phyloP scores from a whole-genome alignment of 2,329 filamentous ascomycete species.

The Fusarium ambrosium region DNA sequence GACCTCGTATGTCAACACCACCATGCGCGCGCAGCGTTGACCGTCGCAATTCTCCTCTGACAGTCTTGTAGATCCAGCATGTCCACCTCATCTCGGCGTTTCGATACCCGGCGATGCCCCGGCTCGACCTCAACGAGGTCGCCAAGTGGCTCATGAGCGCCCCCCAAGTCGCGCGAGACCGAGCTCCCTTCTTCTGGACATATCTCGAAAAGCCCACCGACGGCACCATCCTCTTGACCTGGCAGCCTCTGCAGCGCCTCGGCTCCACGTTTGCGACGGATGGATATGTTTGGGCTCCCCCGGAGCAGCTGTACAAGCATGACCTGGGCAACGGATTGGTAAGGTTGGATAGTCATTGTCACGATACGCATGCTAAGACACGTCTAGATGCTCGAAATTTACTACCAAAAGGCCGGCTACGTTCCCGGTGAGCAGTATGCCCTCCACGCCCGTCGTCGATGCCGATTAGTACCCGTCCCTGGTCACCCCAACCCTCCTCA shows the following conservation, averaged over 20 bases:
- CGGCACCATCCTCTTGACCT: conserved; percentile 86
- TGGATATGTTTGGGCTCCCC: conserved; percentile 90
- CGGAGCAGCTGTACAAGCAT: conserved; percentile 82
- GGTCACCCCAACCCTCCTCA: conserved; percentile 77
- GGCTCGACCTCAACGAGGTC: conserved; percentile 80
- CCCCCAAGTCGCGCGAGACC: conserved; percentile 86
- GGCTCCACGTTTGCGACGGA: conserved; percentile 86
- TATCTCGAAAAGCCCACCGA: conserved; percentile 87
- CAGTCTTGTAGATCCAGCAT: conserved; percentile 77
- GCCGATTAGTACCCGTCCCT: conserved; percentile 82
- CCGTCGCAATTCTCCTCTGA: conserved; percentile 35
- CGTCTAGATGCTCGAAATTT: conserved; percentile 85
- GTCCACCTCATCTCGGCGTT: conserved; percentile 90
- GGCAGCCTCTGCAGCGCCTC: conserved; percentile 83
- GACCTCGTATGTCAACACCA: conserved; percentile 54
- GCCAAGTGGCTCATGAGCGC: conserved; percentile 87
- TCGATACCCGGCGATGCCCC: conserved; percentile 80
- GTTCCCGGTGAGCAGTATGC: conserved; percentile 81
- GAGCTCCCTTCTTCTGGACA: conserved; percentile 92
- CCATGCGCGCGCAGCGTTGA: background rate
- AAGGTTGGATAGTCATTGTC: conserved; percentile 45
- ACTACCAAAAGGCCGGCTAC: conserved; percentile 85
- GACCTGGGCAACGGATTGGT: conserved; percentile 75
- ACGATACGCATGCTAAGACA: conserved; percentile 26
- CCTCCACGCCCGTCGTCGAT: conserved; percentile 84